Evolutionary conservation across 2,329 filamentous ascomycete genomes (phyloP), one percentile per base, ranked within the genome.

Genomic region (Neodidymelliopsis sp.): DNA sequence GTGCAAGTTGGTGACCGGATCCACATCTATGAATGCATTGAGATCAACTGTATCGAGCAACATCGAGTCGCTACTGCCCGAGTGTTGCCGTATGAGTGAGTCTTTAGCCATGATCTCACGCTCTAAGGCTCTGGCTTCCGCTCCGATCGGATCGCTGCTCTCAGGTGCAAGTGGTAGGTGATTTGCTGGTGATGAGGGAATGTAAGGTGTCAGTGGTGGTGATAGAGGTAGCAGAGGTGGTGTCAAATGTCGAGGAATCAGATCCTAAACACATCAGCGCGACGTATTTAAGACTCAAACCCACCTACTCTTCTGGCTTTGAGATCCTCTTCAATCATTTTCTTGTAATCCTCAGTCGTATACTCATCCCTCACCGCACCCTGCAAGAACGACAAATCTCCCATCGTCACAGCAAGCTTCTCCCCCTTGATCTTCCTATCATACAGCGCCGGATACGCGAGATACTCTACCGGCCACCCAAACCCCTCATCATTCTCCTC

Each of bases 151-250:
- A 28, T 74, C 64, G 9, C 63, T 69, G 10, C 61, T 62, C 4
- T 75, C 70, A 6, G 74, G 71, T 2, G 72, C 51, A 11, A 75
- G 47, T n/a, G 72, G 62, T 8, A 79, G 49, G 27, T 61, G 57
- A 39, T 69, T 69, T 6, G 55, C 65, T 4, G 73, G 69, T 4
- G 75, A 75, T 4, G 73, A 75, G 4, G 75, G 73, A 29, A 73
- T 49, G 27, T 73, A 72, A 4, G 74, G 75, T 31, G 60, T 68
- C 20, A 65, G 41, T 6, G 69, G 60, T 19, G 77, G 77, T 20
- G 76, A 75, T 3, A 74, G 45, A 13, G 78, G 76, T 13, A 81
- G 66, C 7, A 82, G 56, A 4, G 77, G 77, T n/a, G 79, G 79
- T 2, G 77, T 76, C n/a, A 79, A 9, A 12, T 50, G 25, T 44